These are phyloP conservation scores for Podaxis pistillaris DNA, from an alignment of 768 basidiomycete genomes.

Conservation along the genomic window DNA sequence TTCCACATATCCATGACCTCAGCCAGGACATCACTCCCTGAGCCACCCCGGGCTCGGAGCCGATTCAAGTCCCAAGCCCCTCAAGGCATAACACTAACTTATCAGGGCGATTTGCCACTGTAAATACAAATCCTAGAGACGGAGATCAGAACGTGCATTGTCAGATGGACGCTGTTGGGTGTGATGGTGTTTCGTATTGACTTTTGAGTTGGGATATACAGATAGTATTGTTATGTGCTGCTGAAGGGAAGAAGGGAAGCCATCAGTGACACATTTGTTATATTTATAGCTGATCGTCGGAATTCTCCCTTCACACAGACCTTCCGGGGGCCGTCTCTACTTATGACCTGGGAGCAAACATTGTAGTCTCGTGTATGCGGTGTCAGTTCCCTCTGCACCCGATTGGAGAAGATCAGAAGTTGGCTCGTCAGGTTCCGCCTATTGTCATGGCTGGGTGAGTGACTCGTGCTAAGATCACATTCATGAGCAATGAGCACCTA, in stretches of 20 bases:
- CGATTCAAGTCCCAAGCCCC: too few relatives aligned
- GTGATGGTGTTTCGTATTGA: neutral
- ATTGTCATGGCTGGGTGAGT: neutral
- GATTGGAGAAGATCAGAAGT: neutral
- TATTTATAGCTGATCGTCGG: neutral
- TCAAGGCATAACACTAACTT: neutral
- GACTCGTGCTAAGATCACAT: neutral
- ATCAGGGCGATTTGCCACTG: neutral
- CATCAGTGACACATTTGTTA: neutral
- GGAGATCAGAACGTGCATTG: neutral
- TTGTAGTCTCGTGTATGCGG: neutral
- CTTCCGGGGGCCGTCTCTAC: neutral
- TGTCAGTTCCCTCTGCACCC: neutral
- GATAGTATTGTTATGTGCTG: neutral
- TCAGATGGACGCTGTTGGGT: neutral
- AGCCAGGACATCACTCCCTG: neutral
- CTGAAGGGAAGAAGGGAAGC: neutral
- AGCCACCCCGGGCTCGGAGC: neutral
- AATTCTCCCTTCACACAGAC: neutral
- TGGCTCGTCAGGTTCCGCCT: neutral
- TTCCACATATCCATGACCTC: neutral
- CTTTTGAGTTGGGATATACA: neutral
- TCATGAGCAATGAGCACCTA: neutral
- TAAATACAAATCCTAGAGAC: neutral
- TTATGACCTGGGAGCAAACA: neutral